A percentile compares a stretch with the other conserved stretches of the same genome.
These are phyloP conservation scores for Venturia aucupariae DNA, from an alignment of 2,329 filamentous ascomycete species.

Conservation along the genomic window DNA sequence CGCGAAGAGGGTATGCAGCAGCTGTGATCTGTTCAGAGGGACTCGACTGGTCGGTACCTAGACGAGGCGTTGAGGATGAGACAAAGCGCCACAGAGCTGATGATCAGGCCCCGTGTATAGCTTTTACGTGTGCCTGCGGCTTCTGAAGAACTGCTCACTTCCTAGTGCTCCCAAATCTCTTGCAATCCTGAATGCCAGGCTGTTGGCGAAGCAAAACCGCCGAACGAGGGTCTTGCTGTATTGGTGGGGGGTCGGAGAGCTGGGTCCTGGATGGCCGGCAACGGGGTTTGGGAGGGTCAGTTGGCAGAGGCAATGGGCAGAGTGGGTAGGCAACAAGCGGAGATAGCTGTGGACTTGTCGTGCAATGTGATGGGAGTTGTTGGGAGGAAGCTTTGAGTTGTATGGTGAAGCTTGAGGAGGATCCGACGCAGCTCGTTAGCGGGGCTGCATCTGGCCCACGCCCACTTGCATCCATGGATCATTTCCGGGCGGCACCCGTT, in stretches of 20 bases:
- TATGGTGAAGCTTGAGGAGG: background rate
- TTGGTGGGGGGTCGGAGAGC: background rate
- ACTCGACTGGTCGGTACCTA: background rate
- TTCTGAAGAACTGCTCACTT: background rate
- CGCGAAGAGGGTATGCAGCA: background rate
- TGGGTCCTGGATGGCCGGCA: background rate
- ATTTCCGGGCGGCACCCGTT: background rate
- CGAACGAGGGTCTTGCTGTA: background rate
- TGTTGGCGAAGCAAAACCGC: background rate
- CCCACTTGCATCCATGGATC: no score
- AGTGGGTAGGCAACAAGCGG: background rate
- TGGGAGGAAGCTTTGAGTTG: background rate
- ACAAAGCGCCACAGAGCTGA: slow-evolving; percentile 9
- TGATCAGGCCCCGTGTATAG: slow-evolving; percentile 10
- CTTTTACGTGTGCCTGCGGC: background rate
- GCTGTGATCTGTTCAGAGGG: background rate
- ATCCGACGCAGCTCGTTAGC: slow-evolving; percentile 1
- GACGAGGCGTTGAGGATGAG: slow-evolving; percentile 3
- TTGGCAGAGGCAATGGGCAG: background rate
- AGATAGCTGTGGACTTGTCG: background rate
- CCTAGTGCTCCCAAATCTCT: background rate
- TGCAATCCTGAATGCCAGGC: background rate
- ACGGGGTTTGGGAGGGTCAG: background rate
- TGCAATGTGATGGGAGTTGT: background rate
- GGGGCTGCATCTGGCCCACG: background rate